Evolutionary conservation across 2,329 filamentous ascomycete species (phyloP), one percentile per base, ranked within the genome.

Genomic region (Helminthosporium solani): DNA sequence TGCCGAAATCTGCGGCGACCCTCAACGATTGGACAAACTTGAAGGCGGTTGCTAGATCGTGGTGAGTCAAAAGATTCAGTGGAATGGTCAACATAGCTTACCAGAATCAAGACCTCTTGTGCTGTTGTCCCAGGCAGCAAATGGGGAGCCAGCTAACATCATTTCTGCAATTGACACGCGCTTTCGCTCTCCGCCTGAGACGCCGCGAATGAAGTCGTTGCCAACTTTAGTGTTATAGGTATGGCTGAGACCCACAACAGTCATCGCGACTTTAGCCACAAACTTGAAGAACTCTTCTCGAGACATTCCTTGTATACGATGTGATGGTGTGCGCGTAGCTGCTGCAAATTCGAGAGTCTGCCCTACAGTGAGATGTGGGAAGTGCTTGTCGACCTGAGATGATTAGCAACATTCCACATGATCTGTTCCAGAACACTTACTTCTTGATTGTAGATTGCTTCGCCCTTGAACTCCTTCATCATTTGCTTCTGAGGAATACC

Each of bases 151-250:
- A 1, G 70, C 67, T 2, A 75, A 56, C 31, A 71, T 58, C 67
- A 73, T 73, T 50, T 85, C 82, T 1, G 81, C 78, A 46, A 85
- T 82, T 39, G 73, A 78, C 7, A 85, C 81, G 65, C 82, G 75
- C 61, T 85, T 85, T 39, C 80, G 64, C 56, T 83, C 79, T 41
- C 81, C 81, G 50, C 83, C 83, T 21, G 77, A 81, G 4, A 85
- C 81, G 25, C 82, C 82, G 18, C 81, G 75, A 14, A 84, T 74
- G 50, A 78, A 84, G 38, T 84, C 79, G 54, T 82, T 74, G 27
- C 78, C 78, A 7, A 81, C 77, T 49, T 76, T 78, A 4, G 78
- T 81, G 44, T 79, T 75, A 51, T 74, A 70, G 0, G 81, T 84
- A 52, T 84, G 80, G 2, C 68, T 75, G 12, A 79, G 70, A 27